Evolutionary conservation across 2,329 filamentous ascomycete species (phyloP), one percentile per base, ranked within the genome.

Genomic region (Clonostachys solani): DNA sequence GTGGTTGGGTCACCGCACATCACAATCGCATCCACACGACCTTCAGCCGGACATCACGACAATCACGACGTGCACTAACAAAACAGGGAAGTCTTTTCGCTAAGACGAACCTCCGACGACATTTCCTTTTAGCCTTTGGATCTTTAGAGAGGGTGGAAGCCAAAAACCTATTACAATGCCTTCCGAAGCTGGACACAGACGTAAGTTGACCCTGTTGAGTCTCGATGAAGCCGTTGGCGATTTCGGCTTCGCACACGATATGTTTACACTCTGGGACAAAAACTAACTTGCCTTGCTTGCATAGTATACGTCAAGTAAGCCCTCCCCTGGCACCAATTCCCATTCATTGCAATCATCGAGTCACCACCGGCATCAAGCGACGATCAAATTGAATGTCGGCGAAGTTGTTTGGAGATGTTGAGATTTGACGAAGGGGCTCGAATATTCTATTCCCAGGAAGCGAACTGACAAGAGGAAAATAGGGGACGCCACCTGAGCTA

Each of bases 401-500:
- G 23, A 29, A 29, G 23, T 29, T 9, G 23, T 10, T 34, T 29
- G 42, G 33, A 16, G 42, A 34, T 43, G 35, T 41, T 16, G 33
- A 33, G 46, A 47, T n/a, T 36, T 17, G 36, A 17, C 36, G 33
- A 37, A 42, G 23, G 23, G 23, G 23, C 9, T 29, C 23, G 23
- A 29, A 29, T 29, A 29, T 29, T 29, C 8, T 29, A 29, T 29
- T 29, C 8, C 23, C 10, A 29, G 23, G 23, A 29, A 29, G 23
- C 9, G 23, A 29, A 29, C 63, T 67, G 52, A 66, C 64, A 49
- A 56, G 50, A 38, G 54, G 54, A 49, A 45, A 54, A 50, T 57
- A 95, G 89, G 90, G 92, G 91, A 81, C 92, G 91, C 78, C 92
- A 97, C 86, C 80, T 97, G 78, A 92, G 87, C 79, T 96, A 96